Base-by-base conservation (phyloP, 2,329 filamentous ascomycete species). In the Arthrobotrys megalospora region DNA sequence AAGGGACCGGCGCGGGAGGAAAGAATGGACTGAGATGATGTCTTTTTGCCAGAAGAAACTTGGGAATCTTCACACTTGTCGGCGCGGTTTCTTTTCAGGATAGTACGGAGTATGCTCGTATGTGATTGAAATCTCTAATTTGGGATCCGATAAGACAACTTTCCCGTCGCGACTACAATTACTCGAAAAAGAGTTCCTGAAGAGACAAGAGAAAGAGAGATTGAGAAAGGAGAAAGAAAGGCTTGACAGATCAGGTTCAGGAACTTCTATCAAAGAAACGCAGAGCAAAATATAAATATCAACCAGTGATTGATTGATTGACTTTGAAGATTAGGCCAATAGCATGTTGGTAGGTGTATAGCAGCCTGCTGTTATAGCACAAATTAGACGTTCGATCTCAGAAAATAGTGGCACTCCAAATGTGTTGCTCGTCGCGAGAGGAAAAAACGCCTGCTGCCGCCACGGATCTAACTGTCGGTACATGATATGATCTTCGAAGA, bases 351-450 rank as follows among this genome's bases (percentile, higher is more conserved):
- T 55, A 62, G 65, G 66, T 77, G 73, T 71, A 77, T 77, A 77
- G 34, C 38, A 66, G 34, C 53, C 32, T 8, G 41, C 21, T 71
- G 50, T 21, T 77, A 77, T 77, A 77, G 73, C 63, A 75, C 48
- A 76, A 68, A 68, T 63, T 47, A 63, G 71, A 67, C 71, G 43
- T 65, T 41, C 64, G 63, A 69, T 69, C 71, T 68, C 62, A 63
- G 53, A 21, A 34, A 34, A 45, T 24, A 47, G 62, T 43, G 60
- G 38, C 50, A 41, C 45, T 62, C 71, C 64, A 41, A 76, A 76
- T 76, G 72, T 76, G 72, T 76, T 76, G 72, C 72, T 76, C 72
- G 72, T 69, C 64, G 72, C 72, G 72, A 76, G 55, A 28, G 41
- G 68, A 12, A 45, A 53, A 45, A 32, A 60, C 63, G 45, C 52